A percentile compares a stretch with the other conserved stretches of the same genome.
These are phyloP conservation scores for Trichoderma breve DNA, from an alignment of 2,329 filamentous ascomycete species.

Conservation along the genomic window DNA sequence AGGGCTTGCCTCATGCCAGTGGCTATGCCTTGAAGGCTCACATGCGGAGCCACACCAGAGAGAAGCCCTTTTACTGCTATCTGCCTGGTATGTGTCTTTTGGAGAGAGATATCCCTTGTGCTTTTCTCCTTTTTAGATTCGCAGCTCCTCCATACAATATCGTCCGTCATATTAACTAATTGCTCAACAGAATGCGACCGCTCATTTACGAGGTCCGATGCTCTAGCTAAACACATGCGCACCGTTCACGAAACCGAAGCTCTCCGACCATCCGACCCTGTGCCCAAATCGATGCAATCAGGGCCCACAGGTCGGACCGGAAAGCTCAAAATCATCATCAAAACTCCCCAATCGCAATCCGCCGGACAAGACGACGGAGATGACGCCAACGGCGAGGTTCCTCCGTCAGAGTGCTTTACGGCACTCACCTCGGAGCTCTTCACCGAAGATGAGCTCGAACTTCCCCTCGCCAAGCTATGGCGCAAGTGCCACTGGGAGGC, in stretches of 20 bases:
- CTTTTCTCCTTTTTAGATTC: background rate
- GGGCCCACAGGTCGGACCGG: constrained; percentile 44
- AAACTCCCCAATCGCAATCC: constrained; percentile 56
- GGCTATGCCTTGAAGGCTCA: constrained; percentile 95
- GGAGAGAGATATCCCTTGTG: background rate
- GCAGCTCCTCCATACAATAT: background rate
- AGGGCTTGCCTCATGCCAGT: constrained; percentile 88
- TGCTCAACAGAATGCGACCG: constrained; percentile 79
- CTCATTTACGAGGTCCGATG: constrained; percentile 93
- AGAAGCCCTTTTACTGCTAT: constrained; percentile 98
- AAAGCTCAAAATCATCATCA: constrained; percentile 63
- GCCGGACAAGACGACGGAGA: constrained; percentile 57
- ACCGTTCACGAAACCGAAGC: constrained; percentile 98
- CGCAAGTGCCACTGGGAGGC: constrained; percentile 69
- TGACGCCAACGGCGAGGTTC: constrained; percentile 55
- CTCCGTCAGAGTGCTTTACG: constrained; percentile 58
- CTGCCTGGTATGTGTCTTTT: constrained; percentile 69
- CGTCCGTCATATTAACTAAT: background rate
- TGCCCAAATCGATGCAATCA: constrained; percentile 66
- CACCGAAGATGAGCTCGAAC: constrained; percentile 60
- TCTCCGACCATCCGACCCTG: constrained; percentile 73
- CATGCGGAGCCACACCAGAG: constrained; percentile 95
- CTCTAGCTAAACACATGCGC: constrained; percentile 96
- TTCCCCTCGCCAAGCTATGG: constrained; percentile 59
- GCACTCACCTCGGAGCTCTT: constrained; percentile 59